Base-by-base conservation (phyloP, 2,329 filamentous ascomycete genomes). In the Penicillium crustosum region DNA sequence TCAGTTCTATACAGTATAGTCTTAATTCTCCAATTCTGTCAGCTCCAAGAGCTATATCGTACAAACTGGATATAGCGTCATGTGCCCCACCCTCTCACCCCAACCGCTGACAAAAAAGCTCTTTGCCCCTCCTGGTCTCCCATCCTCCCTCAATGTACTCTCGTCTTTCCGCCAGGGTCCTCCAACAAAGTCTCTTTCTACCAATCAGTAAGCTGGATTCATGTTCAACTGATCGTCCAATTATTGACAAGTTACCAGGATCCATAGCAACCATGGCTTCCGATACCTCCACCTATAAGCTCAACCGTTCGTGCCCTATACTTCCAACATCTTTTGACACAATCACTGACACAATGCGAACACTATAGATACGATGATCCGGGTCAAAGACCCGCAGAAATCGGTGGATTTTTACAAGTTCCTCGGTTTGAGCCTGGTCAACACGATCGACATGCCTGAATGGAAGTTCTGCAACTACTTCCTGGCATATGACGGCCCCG, bases 381-480 rank as follows among this genome's bases (percentile, higher is more conserved):
- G 93, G 75, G 89, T 97, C 72, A 97, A 97, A 78, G 92, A 99
- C 78, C 93, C 93, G 12, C 88, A 93, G 78, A 85, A 82, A 72
- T 91, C 89, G 39, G 86, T 97, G 76, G 89, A 93, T 66, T 99
- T 96, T 78, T 99, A 97, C 77, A 88, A 96, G 73, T 90, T 91
- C 75, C 84, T 99, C 19, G 94, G 94, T 68, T 87, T 97, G 84
- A 92, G 83, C 71, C 78, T 92, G 61, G 84, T 97, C 75, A 86
- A 90, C 70, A 90, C 93, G 78, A 82, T 94, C 47, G 81, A 89
- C 61, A 90, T 91, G 71, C 89, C 93, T 15, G 92, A 96, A 59
- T 86, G 86, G 75, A 96, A 95, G 72, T 97, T 97, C 76, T 91
- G 94, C 69, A 86, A 97, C 29, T 97, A 97, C 82, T 97, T 97